Evolutionary conservation across 139 green algal genomes (phyloP).

Genomic region (Coelastrella sp.): DNA sequence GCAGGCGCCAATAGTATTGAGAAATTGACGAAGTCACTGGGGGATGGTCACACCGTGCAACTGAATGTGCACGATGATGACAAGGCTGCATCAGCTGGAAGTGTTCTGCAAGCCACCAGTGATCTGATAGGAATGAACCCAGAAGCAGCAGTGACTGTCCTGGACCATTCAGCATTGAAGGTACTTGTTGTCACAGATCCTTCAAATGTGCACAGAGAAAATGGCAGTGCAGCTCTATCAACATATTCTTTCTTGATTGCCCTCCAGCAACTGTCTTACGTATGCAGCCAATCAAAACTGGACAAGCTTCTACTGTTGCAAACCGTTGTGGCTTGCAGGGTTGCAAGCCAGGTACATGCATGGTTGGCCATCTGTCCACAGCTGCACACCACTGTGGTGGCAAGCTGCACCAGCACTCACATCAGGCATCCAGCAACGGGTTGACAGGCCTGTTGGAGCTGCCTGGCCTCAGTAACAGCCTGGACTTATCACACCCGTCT

Average conservation of each 20-base stretch:
- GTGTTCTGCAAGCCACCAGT: conserved; percentile 21
- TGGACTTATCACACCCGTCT: neutral
- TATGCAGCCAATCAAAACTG: neutral
- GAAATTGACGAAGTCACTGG: conserved; percentile 2
- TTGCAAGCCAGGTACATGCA: neutral
- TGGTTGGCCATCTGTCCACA: conserved; percentile 5
- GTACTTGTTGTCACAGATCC: neutral
- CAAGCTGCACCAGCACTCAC: conserved; percentile 13
- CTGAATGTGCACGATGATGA: neutral
- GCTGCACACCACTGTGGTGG: conserved; percentile 18
- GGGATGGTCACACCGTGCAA: neutral
- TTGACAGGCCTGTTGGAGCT: conserved; percentile 1
- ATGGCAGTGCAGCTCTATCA: too few relatives aligned
- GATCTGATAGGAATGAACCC: conserved; percentile 21
- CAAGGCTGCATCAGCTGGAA: conserved; percentile 9
- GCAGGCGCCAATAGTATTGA: conserved; percentile 5
- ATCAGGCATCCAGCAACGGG: neutral
- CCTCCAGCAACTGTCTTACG: too few relatives aligned
- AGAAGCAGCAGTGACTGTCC: conserved; percentile 8
- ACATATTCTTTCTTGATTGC: too few relatives aligned
- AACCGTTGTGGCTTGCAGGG: conserved; percentile 14
- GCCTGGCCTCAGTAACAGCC: neutral
- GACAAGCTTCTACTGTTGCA: neutral
- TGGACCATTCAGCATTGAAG: conserved; percentile 44
- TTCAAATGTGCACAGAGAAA: neutral